These are phyloP conservation scores for Colletotrichum incanum DNA, from an alignment of 2,329 filamentous ascomycete genomes.

Conservation along the genomic window DNA sequence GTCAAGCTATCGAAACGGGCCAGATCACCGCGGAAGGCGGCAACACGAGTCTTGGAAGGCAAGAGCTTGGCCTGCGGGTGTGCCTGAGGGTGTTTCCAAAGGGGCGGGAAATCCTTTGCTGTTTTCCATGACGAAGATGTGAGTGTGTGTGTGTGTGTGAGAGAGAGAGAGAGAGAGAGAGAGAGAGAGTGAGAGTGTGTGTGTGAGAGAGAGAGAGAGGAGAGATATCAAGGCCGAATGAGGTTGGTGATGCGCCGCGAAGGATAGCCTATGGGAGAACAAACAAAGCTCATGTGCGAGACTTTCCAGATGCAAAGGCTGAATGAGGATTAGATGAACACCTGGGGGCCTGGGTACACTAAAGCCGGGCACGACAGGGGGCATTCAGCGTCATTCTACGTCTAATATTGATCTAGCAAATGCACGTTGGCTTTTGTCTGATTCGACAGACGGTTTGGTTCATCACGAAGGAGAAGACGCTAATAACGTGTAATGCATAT, in stretches of 20 bases:
- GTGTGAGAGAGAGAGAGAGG: neutral
- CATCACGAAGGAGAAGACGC: neutral
- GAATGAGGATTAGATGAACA: conserved; percentile 1
- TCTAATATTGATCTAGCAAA: neutral
- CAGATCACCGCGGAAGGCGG: conserved; percentile 27
- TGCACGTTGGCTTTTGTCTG: too few species aligned
- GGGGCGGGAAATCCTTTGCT: neutral
- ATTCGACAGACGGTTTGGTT: neutral
- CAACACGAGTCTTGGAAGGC: conserved; percentile 1
- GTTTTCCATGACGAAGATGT: neutral
- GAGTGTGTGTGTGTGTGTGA: too few species aligned
- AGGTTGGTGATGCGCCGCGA: neutral
- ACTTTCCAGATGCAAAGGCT: neutral
- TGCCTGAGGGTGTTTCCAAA: conserved; percentile 3
- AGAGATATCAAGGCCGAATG: neutral
- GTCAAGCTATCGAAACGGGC: conserved; percentile 18
- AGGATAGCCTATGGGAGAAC: neutral
- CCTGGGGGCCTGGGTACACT: neutral
- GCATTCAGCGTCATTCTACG: neutral
- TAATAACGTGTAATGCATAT: neutral
- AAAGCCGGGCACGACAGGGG: neutral
- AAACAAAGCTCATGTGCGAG: neutral
- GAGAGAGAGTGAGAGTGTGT: too few species aligned
- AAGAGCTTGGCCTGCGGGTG: conserved; percentile 23
- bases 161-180: too few species aligned